Conservation (phyloP, 1,284 basidiomycete species). For the Cryptococcus sp. region DNA sequence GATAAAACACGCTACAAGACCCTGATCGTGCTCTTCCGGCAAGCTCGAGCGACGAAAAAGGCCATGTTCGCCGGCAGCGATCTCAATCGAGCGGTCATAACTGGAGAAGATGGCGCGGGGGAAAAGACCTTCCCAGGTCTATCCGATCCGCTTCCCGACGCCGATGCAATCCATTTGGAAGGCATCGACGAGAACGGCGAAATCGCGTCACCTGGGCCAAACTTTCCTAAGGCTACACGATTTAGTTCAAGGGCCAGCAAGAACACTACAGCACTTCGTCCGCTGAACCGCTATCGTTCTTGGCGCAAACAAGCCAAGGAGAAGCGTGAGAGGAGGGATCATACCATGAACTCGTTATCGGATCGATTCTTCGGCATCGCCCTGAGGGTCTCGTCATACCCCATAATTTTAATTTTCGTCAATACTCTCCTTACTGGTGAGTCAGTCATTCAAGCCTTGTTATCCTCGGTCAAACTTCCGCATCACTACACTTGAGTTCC, state of each 20-base stretch:
- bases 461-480: too few species aligned
- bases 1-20: constrained; percentile 11
- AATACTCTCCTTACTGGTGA: constrained; percentile 25
- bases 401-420: constrained; percentile 24
- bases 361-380: constrained; percentile 30
- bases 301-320: background rate
- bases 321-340: background rate
- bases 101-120: background rate
- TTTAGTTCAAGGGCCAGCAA: background rate
- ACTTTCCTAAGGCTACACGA: background rate
- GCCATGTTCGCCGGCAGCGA: constrained; percentile 17
- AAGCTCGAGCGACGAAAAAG: constrained; percentile 30
- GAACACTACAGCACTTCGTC: background rate
- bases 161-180: background rate
- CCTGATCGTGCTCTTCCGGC: constrained; percentile 32
- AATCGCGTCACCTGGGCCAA: background rate
- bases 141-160: background rate
- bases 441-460: background rate
- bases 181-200: background rate
- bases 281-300: too few species aligned
- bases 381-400: constrained; percentile 25
- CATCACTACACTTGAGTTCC: too few species aligned
- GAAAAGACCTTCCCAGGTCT: background rate
- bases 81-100: constrained; percentile 1
- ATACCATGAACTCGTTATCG: constrained; percentile 9